Evolutionary conservation across 805 yeast genomes (phyloP).

Genomic region (Starmerella bombicola): DNA sequence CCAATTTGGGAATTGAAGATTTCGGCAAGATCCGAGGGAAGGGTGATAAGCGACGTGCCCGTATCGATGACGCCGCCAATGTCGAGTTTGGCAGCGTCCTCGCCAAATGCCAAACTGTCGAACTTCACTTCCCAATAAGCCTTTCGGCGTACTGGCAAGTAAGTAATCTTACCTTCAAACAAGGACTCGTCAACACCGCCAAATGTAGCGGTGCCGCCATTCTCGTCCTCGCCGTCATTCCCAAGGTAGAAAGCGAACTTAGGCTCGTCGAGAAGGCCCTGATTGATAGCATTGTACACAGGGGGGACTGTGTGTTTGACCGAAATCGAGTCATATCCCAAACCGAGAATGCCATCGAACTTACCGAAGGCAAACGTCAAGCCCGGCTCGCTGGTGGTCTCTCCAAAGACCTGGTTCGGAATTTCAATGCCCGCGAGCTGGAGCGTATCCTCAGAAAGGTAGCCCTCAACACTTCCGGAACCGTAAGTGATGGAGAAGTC

Average conservation of each 20-base stretch:
- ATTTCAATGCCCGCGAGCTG: constrained; percentile 73
- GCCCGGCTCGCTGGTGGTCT: constrained; percentile 95
- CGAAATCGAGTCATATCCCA: constrained; percentile 84
- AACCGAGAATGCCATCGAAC: constrained; percentile 93
- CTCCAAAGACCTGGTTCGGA: constrained; percentile 87
- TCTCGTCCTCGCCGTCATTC: constrained; percentile 51
- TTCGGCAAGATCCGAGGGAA: constrained; percentile 93
- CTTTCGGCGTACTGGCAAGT: constrained; percentile 97
- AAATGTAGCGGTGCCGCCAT: constrained; percentile 92
- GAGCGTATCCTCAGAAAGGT: constrained; percentile 73
- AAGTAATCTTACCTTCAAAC: constrained; percentile 72
- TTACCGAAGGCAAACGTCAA: constrained; percentile 96
- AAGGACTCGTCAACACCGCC: constrained; percentile 81
- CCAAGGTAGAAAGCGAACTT: constrained; percentile 88
- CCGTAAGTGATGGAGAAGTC: constrained; percentile 82
- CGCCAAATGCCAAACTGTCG: constrained; percentile 82
- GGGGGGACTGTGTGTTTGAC: constrained; percentile 90
- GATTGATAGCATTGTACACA: constrained; percentile 71
- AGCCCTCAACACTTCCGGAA: constrained; percentile 86
- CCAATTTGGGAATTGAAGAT: constrained; percentile 91
- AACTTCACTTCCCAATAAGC: constrained; percentile 99
- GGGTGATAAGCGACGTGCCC: constrained; percentile 90
- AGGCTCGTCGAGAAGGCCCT: constrained; percentile 70
- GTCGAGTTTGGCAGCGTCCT: constrained; percentile 72
- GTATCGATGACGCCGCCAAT: constrained; percentile 98